Evolutionary conservation across 1,284 basidiomycete species (phyloP), one percentile per base, ranked within the genome.

Genomic region (Cryptococcus deneoformans): DNA sequence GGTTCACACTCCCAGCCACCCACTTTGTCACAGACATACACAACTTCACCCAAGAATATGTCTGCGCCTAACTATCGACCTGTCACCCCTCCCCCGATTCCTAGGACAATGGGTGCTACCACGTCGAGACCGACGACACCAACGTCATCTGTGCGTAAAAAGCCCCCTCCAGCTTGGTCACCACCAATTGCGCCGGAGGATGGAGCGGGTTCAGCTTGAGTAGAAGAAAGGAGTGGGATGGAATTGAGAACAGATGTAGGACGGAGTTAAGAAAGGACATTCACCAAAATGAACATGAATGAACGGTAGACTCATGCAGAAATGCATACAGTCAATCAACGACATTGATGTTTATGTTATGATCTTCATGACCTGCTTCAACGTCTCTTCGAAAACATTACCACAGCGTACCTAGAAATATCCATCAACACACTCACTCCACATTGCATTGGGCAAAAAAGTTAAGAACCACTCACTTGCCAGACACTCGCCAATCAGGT

Each of bases 401-500:
- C 67, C 6, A 76, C 72, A n/a, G 73, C 73, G 46, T 44, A 29
- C 29, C 29, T 29, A 29, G 29, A 29, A 29, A 29, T 29, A 5
- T 29, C 29, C 29, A 29, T 29, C 29, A 29, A 29, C 29, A 29
- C 29, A 16, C 16, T 34, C 16, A 34, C 6, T 6, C 37, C 43
- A 34, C 34, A 34, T 20, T 10, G 47, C 14, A 56, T n/a, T 42
- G 40, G 5, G 6, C 3, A 42, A 42, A 42, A 42, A 12, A 42
- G 11, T 6, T 56, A 35, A 54, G 36, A 9, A 49, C 42, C 11
- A 70, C 73, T 62, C 61, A 78, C 65, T 77, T 77, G 43, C 77
- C 77, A 20, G 73, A 75, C 2, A 72, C 65, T 43, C 75, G 63
- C 77, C 77, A 78, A 40, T 69, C 60, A 5, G 70, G 63, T 14